Evolutionary conservation across 164 flowering plant genomes (phyloP).

Genomic region (Kalanchoe fedtschenkoi): DNA sequence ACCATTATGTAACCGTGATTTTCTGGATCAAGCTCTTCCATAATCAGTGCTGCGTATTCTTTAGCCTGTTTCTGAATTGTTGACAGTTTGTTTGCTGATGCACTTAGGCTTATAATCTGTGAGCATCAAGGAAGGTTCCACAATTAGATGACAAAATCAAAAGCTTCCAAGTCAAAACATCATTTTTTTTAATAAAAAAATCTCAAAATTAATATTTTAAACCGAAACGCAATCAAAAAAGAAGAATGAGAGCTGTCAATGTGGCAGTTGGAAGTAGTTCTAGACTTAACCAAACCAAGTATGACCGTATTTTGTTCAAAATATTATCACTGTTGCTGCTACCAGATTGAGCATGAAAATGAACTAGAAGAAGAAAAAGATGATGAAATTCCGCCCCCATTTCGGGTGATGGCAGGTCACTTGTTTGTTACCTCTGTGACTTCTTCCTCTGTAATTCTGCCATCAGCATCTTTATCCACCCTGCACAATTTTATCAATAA

Average conservation of each 20-base stretch:
- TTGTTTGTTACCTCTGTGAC: slow-evolving; percentile 24
- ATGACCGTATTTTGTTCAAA: too few species aligned
- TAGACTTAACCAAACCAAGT: too few species aligned
- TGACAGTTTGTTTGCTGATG: slow-evolving; percentile 35
- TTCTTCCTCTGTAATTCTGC: slow-evolving; percentile 34
- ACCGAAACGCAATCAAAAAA: not conserved
- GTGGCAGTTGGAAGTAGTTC: too few species aligned
- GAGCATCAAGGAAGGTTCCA: not conserved
- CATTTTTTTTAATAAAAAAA: not conserved
- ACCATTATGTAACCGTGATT: slow-evolving; percentile 35
- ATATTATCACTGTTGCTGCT: too few species aligned
- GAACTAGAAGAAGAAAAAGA: not conserved
- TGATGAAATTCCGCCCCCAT: not conserved
- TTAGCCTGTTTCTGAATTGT: slow-evolving; percentile 29
- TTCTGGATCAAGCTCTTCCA: slow-evolving; percentile 45
- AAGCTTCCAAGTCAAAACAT: not conserved
- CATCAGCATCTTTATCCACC: slow-evolving; percentile 42
- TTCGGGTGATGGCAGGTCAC: not conserved
- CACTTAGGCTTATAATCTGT: slow-evolving; percentile 37
- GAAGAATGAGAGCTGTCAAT: not conserved
- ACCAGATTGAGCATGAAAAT: not conserved
- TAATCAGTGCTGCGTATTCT: slow-evolving; percentile 35
- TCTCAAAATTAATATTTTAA: not conserved
- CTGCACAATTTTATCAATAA: slow-evolving; percentile 10
- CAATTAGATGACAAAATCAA: not conserved